Conservation (phyloP, 306 rosid genomes). For the Cucurbita maxima region DNA sequence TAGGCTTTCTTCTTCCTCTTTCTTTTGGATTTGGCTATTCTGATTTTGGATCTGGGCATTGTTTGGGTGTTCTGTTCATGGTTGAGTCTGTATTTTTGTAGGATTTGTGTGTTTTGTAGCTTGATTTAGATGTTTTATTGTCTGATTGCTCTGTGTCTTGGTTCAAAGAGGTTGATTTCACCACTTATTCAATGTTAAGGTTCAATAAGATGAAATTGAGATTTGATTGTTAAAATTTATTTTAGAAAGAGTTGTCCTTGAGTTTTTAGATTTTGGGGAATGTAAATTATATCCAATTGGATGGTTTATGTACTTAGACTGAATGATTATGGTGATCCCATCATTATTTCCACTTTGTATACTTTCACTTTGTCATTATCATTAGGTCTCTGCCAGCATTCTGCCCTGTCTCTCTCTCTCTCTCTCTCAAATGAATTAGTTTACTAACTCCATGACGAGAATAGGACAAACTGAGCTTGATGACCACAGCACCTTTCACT, state of each 20-base stretch:
- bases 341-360: neutral
- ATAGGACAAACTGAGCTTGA: neutral
- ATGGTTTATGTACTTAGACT: neutral
- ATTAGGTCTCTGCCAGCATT: neutral
- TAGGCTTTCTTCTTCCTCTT: neutral
- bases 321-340: neutral
- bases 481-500: neutral
- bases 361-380: neutral
- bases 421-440: neutral
- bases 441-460: neutral
- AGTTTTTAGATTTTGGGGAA: neutral
- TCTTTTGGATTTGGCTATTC: neutral
- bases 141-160: neutral
- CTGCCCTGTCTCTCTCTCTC: neutral
- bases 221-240: neutral
- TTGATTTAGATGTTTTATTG: neutral
- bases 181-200: slow-evolving; percentile 1
- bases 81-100: neutral
- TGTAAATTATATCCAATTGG: neutral
- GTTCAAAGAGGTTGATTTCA: neutral
- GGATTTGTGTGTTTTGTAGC: neutral
- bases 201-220: neutral
- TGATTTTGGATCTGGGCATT: neutral
- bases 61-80: neutral
- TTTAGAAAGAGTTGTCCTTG: neutral